Percentiles rank a stretch among this genome's conserved stretches.
Conservation (phyloP, 306 rosid species). For the Lathyrus tuberosus region DNA sequence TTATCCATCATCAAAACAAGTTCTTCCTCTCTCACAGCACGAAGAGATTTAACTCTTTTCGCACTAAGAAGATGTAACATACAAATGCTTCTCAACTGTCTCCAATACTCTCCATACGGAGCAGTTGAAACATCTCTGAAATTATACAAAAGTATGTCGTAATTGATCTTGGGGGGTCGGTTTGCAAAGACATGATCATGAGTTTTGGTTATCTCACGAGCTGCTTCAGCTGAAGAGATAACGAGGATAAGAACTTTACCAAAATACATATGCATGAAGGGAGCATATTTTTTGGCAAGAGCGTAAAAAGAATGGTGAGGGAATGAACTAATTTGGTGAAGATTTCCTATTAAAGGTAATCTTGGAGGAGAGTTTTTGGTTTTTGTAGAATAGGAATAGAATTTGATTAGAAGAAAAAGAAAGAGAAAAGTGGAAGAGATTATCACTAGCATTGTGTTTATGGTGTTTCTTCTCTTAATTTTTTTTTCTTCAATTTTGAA, state of each 20-base stretch:
- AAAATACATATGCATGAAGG: constrained; percentile 52
- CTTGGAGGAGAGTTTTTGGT: constrained; percentile 45
- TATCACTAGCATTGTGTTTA: neutral
- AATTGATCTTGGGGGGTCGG: no score
- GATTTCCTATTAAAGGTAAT: constrained; percentile 56
- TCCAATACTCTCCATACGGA: no score
- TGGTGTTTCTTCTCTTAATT: neutral
- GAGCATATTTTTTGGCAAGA: constrained; percentile 49
- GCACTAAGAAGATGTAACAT: no score
- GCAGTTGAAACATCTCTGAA: no score
- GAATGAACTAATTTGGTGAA: constrained; percentile 49
- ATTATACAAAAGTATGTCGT: no score
- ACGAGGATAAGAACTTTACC: constrained; percentile 48
- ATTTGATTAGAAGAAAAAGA: constrained; percentile 27
- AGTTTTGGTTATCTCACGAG: constrained; percentile 52
- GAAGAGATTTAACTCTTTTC: no score
- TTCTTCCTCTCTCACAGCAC: no score
- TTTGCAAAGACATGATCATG: constrained; percentile 49
- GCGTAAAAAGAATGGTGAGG: constrained; percentile 46
- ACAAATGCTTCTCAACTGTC: no score
- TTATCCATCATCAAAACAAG: no score
- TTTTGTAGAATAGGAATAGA: constrained; percentile 5
- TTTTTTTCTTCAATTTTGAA: neutral
- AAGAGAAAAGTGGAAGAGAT: constrained; percentile 2
- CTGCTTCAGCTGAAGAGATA: constrained; percentile 48